Base-by-base conservation (phyloP, 768 basidiomycete genomes). In the Tylopilus intermedius region DNA sequence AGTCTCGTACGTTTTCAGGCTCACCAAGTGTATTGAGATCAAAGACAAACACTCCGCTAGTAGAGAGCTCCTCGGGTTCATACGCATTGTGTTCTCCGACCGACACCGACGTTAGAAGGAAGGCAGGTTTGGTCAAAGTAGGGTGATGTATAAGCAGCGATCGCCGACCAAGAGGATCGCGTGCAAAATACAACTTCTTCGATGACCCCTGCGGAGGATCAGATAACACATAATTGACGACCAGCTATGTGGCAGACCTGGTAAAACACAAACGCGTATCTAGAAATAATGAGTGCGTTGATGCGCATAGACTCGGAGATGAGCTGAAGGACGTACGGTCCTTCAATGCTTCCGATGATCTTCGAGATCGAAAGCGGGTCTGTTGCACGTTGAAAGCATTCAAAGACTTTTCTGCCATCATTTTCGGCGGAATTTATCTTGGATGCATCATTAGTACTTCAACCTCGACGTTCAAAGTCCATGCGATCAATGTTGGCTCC, bases 161-260 rank as follows among this genome's bases (percentile, higher is more conserved):
- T 44, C 93, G 79, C 35, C 92, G 79, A 7, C 92, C 92, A 2
- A 94, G 78, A 3, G 90, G 90, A 67, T 95, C 92, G 49, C 90
- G 77, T 14, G 78, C 86, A 62, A 86, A 92, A 69, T 81, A 88
- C 8, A 95, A 60, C 30, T 67, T 75, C 29, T 71, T 65, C 8
- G 75, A 71, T 42, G 57, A 39, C 47, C 65, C 68, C 84, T 85
- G 58, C 49, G 45, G 18, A 6, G n/a, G 24, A 18, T 54, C 27
- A 58, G 50, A 50, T 7, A 9, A 38, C 7, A 38, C 22, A 40
- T 15, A 30, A n/a, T n/a, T n/a, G 50, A 45, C 26, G 27, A 24
- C 13, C 18, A 21, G 30, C 15, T 15, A 37, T 38, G 35, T n/a
- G 30, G 50, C 81, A 47, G 64, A 88, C 90, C 61, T 88, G 79